Percentiles rank a stretch among this genome's conserved stretches.
Conservation (phyloP, 2,329 filamentous ascomycete species). For the Epichloe coenophiala region DNA sequence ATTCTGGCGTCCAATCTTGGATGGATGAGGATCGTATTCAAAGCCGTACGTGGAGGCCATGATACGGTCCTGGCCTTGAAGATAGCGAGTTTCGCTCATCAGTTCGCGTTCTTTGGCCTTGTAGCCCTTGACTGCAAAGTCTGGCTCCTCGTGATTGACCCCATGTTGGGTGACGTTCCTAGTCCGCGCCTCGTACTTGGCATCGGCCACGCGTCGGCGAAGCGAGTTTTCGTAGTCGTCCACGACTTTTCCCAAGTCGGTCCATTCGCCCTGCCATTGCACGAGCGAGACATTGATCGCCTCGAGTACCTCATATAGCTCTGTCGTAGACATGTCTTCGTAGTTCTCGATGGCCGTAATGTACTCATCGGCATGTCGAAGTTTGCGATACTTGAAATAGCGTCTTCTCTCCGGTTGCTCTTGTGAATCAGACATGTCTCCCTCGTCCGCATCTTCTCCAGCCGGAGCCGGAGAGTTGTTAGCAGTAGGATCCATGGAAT, state of each 20-base stretch:
- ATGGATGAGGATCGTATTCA: conserved; percentile 44
- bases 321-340: conserved; percentile 32
- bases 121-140: conserved; percentile 41
- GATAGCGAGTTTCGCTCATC: conserved; percentile 30
- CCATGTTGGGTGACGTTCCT: conserved; percentile 25
- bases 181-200: conserved; percentile 31
- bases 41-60: conserved; percentile 48
- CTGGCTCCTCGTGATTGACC: conserved; percentile 33
- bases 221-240: conserved; percentile 45
- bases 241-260: conserved; percentile 33
- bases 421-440: conserved; percentile 22
- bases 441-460: conserved; percentile 23
- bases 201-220: conserved; percentile 34
- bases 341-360: conserved; percentile 33
- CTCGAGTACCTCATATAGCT: conserved; percentile 31
- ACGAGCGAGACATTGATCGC: conserved; percentile 31
- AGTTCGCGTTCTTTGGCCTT: conserved; percentile 31
- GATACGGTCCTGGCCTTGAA: conserved; percentile 41
- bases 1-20: conserved; percentile 46
- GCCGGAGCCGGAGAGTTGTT: conserved; percentile 24
- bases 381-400: conserved; percentile 33
- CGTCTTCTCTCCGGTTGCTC: conserved; percentile 16
- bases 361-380: conserved; percentile 37
- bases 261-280: conserved; percentile 42
- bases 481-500: conserved; percentile 24